These are phyloP conservation scores for Zymoseptoria pseudotritici DNA, from an alignment of 2,329 filamentous ascomycete species.

Conservation along the genomic window DNA sequence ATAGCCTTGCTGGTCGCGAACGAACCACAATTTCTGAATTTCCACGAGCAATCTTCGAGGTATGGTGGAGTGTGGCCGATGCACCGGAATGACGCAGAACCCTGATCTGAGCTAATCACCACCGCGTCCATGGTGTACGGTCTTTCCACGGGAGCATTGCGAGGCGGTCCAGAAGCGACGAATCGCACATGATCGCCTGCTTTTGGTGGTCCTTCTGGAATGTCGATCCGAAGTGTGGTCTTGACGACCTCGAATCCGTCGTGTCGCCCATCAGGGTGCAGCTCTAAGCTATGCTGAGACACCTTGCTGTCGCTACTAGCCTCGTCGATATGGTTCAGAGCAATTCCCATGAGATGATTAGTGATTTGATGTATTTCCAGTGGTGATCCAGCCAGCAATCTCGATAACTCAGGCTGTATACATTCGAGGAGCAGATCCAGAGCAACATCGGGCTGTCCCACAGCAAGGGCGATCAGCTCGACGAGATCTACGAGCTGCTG, in stretches of 20 bases:
- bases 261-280: background rate
- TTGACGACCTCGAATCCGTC: constrained; percentile 3
- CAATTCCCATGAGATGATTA: background rate
- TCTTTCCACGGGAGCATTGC: background rate
- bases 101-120: background rate
- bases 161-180: background rate
- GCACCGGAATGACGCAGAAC: background rate
- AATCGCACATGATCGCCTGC: background rate
- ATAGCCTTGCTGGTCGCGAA: constrained; percentile 2
- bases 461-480: background rate
- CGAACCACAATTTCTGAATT: background rate
- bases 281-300: background rate
- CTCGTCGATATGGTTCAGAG: constrained; percentile 3
- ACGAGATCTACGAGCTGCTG: constrained; percentile 2
- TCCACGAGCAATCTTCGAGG: constrained; percentile 1
- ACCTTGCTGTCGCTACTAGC: background rate
- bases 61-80: background rate
- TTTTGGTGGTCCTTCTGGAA: background rate
- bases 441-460: background rate
- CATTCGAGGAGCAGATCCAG: constrained; percentile 4
- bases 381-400: background rate
- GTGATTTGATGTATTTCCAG: background rate
- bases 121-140: background rate
- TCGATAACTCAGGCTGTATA: background rate
- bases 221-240: constrained; percentile 1